Base-by-base conservation (phyloP, 2,329 filamentous ascomycete genomes). In the Huntiella savannae region DNA sequence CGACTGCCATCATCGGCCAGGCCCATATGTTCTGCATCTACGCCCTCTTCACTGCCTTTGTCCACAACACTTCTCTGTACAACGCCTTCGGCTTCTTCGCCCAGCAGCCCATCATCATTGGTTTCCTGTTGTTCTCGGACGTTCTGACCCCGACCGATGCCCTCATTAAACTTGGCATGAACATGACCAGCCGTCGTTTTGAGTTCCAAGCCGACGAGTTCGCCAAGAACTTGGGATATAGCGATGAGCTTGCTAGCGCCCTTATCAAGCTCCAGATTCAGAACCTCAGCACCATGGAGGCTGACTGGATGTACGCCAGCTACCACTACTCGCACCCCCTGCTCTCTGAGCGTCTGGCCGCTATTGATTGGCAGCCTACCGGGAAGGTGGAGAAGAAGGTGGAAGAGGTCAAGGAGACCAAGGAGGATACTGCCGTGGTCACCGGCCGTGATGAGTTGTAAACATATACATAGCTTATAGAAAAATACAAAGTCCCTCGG, bases 281-380 rank as follows among this genome's bases (percentile, higher is more conserved):
- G 68, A 98, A 98, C 60, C 71, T 98, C 54, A 93, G 85, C 63
- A 92, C 84, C 51, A 96, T 98, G 88, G 91, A 98, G 57, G 91
- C 91, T 22, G 92, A 98, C 64, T 93, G 83, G 82, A 77, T 95
- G 73, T 98, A 93, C 63, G 91, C 91, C 46, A 92, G 81, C 64
- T 98, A 96, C 70, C 87, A 98, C 67, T 95, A 92, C 71, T 95
- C 88, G 17, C 91, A 98, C 64, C 91, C 91, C 1, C 95, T 96
- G 54, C 69, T 98, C 54, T 82, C 87, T 1, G 92, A 98, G 71
- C 77, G 91, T 56, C 70, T 98, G 56, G 84, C 82, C 62, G 91
- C 88, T 1, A 72, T 98, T 50, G 79, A 83, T 53, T 98, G 88
- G 87, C 77, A 79, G 58, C 77, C 83, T 43, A 65, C 62, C 12